phyloP scores from a whole-genome alignment of 768 basidiomycete genomes.

The Tylopilus plumbeoviolaceoides region DNA sequence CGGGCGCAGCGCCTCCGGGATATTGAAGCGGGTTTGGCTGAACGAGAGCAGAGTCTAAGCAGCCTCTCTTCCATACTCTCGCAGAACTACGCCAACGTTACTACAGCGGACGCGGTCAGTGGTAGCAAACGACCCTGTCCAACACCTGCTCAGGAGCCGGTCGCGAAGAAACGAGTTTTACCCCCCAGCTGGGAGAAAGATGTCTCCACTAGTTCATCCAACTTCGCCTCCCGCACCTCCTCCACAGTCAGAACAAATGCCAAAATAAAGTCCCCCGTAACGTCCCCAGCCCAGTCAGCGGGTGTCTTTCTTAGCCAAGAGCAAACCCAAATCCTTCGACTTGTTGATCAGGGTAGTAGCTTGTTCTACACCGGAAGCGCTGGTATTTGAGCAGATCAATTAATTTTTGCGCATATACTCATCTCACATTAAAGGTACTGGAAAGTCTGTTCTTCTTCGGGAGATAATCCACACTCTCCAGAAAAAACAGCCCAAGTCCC shows the following conservation, averaged over 20 bases:
- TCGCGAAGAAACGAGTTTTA: conserved; percentile 53
- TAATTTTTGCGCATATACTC: conserved; percentile 16
- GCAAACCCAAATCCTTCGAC: conserved; percentile 76
- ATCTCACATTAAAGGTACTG: conserved; percentile 63
- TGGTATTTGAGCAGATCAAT: conserved; percentile 47
- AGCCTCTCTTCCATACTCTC: conserved; percentile 16
- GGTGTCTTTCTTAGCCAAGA: conserved; percentile 73
- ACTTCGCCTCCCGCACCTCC: conserved; percentile 21
- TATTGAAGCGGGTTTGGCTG: conserved; percentile 54
- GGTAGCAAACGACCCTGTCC: conserved; percentile 34
- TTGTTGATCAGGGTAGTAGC: conserved; percentile 70
- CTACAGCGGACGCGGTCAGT: conserved; percentile 18
- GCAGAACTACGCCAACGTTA: conserved; percentile 11
- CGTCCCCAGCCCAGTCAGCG: conserved; percentile 26
- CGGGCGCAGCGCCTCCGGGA: conserved; percentile 45
- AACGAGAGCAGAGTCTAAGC: conserved; percentile 29
- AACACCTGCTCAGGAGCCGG: conserved; percentile 19
- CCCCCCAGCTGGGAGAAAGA: conserved; percentile 47
- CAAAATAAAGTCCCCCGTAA: conserved; percentile 7
- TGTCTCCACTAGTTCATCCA: conserved; percentile 35
- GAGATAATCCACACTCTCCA: conserved; percentile 81
- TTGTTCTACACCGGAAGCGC: conserved; percentile 98
- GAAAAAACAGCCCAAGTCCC: conserved; percentile 45
- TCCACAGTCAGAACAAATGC: conserved; percentile 11
- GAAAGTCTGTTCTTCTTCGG: conserved; percentile 91